Percentiles rank a stretch among this genome's conserved stretches.
Evolutionary conservation across 805 yeast species (phyloP).

Genomic region (Phaffomyces thermotolerans): DNA sequence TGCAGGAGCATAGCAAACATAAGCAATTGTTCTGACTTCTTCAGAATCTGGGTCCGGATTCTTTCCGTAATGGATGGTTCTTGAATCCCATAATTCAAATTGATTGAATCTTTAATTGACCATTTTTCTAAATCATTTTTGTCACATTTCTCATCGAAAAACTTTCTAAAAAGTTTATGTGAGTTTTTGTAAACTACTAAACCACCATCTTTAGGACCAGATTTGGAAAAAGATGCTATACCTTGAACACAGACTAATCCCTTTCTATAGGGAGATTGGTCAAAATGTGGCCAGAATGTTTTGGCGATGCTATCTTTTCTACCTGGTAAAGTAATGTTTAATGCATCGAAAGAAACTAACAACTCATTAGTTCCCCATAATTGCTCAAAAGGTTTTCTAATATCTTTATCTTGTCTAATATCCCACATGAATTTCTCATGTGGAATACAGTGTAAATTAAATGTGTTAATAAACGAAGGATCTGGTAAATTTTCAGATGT

Average conservation of each 20-base stretch:
- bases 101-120: slow-evolving; percentile 13
- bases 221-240: slow-evolving; percentile 22
- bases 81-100: slow-evolving; percentile 27
- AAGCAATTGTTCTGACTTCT: slow-evolving; percentile 18
- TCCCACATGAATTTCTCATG: slow-evolving; percentile 28
- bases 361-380: slow-evolving; percentile 26
- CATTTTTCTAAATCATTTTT: slow-evolving; percentile 8
- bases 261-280: slow-evolving; percentile 23
- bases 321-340: slow-evolving; percentile 23
- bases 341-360: slow-evolving; percentile 24
- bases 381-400: slow-evolving; percentile 19
- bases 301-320: slow-evolving; percentile 9
- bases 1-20: slow-evolving; percentile 23
- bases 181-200: slow-evolving; percentile 25
- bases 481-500: slow-evolving; percentile 19
- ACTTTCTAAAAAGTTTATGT: slow-evolving; percentile 21
- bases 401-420: slow-evolving; percentile 21
- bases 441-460: slow-evolving; percentile 11
- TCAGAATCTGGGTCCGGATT: slow-evolving; percentile 17
- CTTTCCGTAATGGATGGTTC: slow-evolving; percentile 16
- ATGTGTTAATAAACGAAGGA: slow-evolving; percentile 10
- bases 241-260: slow-evolving; percentile 23
- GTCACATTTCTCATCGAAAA: slow-evolving; percentile 9
- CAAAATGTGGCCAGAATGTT: slow-evolving; percentile 25
- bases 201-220: slow-evolving; percentile 27